Conservation (phyloP, 2,329 filamentous ascomycete genomes). For the Ophiocordyceps camponoti-leonardi region DNA sequence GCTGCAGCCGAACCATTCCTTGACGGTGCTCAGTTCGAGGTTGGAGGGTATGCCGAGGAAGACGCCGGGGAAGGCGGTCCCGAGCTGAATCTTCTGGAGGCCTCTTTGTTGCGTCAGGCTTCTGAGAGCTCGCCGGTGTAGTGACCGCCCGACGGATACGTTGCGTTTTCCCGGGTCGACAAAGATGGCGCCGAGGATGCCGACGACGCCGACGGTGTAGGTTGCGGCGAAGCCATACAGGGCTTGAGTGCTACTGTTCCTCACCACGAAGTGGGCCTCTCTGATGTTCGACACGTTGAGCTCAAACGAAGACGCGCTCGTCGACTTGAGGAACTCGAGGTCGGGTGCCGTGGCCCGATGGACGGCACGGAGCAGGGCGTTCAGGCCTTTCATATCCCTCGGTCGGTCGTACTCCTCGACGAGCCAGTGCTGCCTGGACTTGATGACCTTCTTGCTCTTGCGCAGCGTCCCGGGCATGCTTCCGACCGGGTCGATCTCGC, state of each 20-base stretch:
- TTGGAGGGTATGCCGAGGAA: conserved; percentile 65
- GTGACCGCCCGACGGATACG: conserved; percentile 74
- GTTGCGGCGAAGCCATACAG: conserved; percentile 87
- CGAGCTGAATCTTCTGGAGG: conserved; percentile 67
- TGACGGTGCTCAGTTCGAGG: conserved; percentile 25
- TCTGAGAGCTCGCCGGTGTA: conserved; percentile 72
- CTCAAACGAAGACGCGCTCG: conserved; percentile 60
- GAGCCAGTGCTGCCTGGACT: conserved; percentile 88
- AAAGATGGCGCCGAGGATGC: conserved; percentile 71
- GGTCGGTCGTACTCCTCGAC: conserved; percentile 76
- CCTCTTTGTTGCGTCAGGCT: conserved; percentile 52
- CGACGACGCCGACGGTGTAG: conserved; percentile 57
- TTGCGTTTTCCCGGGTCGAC: conserved; percentile 78
- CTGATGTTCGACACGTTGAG: conserved; percentile 53
- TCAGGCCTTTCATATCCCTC: conserved; percentile 55
- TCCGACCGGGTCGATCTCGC: conserved; percentile 45
- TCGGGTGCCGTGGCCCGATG: conserved; percentile 49
- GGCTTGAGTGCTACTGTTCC: conserved; percentile 81
- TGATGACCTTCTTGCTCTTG: conserved; percentile 72
- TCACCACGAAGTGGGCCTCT: conserved; percentile 78
- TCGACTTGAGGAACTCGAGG: conserved; percentile 51
- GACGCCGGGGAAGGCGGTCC: conserved; percentile 64
- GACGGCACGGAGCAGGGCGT: conserved; percentile 56
- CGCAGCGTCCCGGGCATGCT: conserved; percentile 58
- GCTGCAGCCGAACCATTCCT: conserved; percentile 74